Percentiles rank a stretch among this genome's conserved stretches.
These are phyloP conservation scores for Aspergillus carlsbadensis DNA, from an alignment of 495 filamentous ascomycete species.

Conservation along the genomic window DNA sequence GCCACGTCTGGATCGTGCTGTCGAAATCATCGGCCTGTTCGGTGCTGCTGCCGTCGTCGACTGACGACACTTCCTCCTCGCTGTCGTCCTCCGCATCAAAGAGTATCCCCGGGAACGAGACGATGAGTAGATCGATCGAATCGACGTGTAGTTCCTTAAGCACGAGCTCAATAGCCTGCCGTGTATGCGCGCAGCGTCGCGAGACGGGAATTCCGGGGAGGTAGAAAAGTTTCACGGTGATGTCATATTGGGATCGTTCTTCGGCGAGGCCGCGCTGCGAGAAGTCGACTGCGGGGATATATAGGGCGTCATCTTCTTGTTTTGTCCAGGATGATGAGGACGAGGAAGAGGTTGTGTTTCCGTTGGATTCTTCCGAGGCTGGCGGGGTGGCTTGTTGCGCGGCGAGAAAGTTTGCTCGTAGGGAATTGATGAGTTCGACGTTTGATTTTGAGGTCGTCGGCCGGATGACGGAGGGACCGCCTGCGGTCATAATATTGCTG, in stretches of 20 bases:
- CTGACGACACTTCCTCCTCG: conserved; percentile 57
- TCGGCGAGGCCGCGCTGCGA: conserved; percentile 68
- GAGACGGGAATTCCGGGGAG: conserved; percentile 65
- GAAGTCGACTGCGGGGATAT: conserved; percentile 77
- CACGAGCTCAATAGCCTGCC: conserved; percentile 76
- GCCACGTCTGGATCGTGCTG: conserved; percentile 71
- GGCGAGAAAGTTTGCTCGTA: conserved; percentile 75
- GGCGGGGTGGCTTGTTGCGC: conserved; percentile 63
- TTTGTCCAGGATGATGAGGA: conserved; percentile 64
- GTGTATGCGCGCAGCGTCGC: conserved; percentile 62
- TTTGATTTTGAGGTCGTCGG: conserved; percentile 75
- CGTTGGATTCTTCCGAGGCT: conserved; percentile 21
- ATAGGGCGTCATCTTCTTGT: conserved; percentile 57
- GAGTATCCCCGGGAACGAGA: conserved; percentile 88
- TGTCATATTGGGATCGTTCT: conserved; percentile 80
- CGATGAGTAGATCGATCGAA: conserved; percentile 83
- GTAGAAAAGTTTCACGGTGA: conserved; percentile 93
- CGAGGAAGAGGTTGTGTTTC: conserved; percentile 26
- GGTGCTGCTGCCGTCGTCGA: conserved; percentile 56
- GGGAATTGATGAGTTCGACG: conserved; percentile 80
- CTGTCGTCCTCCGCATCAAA: conserved; percentile 92
- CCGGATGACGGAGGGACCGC: conserved; percentile 75
- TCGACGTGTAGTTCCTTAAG: conserved; percentile 71
- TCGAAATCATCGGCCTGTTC: conserved; percentile 52
- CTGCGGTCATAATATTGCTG: conserved; percentile 80